Evolutionary conservation across 768 basidiomycete species (phyloP).

Genomic region (Russula sp.): DNA sequence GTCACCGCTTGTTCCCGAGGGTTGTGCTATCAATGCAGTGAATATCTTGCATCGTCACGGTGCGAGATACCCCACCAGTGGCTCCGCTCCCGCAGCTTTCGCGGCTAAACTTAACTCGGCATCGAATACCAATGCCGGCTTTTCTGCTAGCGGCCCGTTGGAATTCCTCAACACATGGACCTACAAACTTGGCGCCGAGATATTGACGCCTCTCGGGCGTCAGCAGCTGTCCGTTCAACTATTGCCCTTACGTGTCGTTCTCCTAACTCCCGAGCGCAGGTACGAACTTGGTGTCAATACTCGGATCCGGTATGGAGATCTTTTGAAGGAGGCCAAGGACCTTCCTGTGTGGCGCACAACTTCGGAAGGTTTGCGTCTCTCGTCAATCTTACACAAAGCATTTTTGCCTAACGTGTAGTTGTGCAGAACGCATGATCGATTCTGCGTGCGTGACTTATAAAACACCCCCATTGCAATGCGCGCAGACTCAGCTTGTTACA

Average conservation of each 20-base stretch:
- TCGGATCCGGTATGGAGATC: constrained; percentile 42
- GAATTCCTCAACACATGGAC: constrained; percentile 42
- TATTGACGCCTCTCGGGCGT: constrained; percentile 45
- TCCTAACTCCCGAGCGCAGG: constrained; percentile 10
- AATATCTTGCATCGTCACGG: constrained; percentile 39
- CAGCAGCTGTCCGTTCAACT: constrained; percentile 32
- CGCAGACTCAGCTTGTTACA: constrained; percentile 15
- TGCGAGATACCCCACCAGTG: constrained; percentile 39
- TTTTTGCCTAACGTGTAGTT: not conserved
- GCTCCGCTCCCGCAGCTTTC: constrained; percentile 27
- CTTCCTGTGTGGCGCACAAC: constrained; percentile 49
- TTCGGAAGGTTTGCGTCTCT: constrained; percentile 32
- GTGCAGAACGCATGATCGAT: constrained; percentile 32
- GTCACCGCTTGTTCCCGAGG: constrained; percentile 41
- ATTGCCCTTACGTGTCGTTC: not conserved
- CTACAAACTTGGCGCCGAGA: constrained; percentile 41
- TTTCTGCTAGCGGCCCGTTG: constrained; percentile 34
- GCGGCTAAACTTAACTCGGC: constrained; percentile 27
- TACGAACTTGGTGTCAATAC: constrained; percentile 43
- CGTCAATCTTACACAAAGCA: not conserved
- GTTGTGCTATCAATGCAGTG: constrained; percentile 43
- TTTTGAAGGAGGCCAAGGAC: constrained; percentile 37
- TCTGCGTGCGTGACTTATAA: constrained; percentile 28
- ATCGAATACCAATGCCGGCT: constrained; percentile 27
- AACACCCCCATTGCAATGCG: not conserved